Base-by-base conservation (phyloP, 495 filamentous ascomycete species). In the Hypoxylon crocopeplum region DNA sequence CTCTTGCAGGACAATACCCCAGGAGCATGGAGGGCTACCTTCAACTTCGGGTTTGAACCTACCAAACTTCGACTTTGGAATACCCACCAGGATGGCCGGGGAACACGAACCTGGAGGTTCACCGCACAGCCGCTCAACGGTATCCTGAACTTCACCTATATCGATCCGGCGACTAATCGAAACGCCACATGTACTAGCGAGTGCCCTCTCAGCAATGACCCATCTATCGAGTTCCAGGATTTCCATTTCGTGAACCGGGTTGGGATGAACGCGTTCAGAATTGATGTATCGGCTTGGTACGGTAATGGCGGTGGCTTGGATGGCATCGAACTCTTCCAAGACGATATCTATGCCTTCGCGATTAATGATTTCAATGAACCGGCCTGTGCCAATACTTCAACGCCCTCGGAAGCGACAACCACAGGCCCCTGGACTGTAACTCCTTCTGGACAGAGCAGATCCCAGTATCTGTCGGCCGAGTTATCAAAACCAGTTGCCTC, bases 81-180 rank as follows among this genome's bases (percentile, higher is more conserved):
- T 73, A 95, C 95, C 7, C 87, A 91, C 57, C 79, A 86, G 44
- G 86, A 92, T 69, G 92, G 90, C 46, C 84, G 92, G 49, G 93
- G 94, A 22, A 97, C 94, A 6, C 86, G 88, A 72, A 84, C 84
- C 12, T 98, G 90, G 76, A 83, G 91, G 29, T 92, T 91, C 66
- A 89, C 89, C 22, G 86, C 89, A 15, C 72, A 92, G 24, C 91
- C 92, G 4, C 84, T 92, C 63, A 86, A 88, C 64, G 95, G 95
- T 25, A 97, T 98, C 68, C 91, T 98, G 89, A 97, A 98, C 71
- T 81, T 98, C 60, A 96, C 92, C 30, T 97, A 92, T 59, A 88
- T 83, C 38, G 91, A 97, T 68, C 84, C 88, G 0, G 79, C 74
- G 1, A 87, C 88, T 0, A 82, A 84, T 1, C 73, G 84, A 25